phyloP scores from a whole-genome alignment of 441 rosid species.

The Bocquillonia castaneifolia region DNA sequence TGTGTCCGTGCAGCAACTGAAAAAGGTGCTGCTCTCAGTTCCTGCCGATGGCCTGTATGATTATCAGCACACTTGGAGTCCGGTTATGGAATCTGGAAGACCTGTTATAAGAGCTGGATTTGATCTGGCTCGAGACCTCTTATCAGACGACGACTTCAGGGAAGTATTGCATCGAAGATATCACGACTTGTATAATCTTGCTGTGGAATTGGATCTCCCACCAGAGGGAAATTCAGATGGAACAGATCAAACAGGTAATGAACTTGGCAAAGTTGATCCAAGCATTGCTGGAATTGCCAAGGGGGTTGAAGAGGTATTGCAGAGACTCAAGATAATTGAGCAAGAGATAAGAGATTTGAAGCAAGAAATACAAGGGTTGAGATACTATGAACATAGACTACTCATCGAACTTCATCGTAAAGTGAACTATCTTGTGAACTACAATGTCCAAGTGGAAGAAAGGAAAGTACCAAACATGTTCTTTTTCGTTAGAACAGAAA shows the following conservation, averaged over 20 bases:
- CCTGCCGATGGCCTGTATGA: slow-evolving; percentile 88
- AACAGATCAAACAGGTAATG: slow-evolving; percentile 37
- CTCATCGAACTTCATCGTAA: slow-evolving; percentile 82
- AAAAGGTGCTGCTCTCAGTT: slow-evolving; percentile 74
- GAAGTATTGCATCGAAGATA: slow-evolving; percentile 83
- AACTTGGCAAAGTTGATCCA: slow-evolving; percentile 62
- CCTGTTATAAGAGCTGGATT: slow-evolving; percentile 55
- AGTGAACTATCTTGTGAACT: slow-evolving; percentile 83
- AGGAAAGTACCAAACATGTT: slow-evolving; percentile 96
- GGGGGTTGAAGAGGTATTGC: slow-evolving; percentile 81
- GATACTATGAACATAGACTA: slow-evolving; percentile 83
- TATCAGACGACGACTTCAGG: slow-evolving; percentile 88
- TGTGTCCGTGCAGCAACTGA: slow-evolving; percentile 60
- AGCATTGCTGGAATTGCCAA: slow-evolving; percentile 80
- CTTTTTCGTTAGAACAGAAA: slow-evolving; percentile 69
- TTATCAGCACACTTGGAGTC: slow-evolving; percentile 89
- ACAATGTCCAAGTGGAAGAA: slow-evolving; percentile 72
- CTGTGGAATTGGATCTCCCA: slow-evolving; percentile 76
- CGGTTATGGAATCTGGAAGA: slow-evolving; percentile 62
- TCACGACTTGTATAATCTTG: slow-evolving; percentile 78
- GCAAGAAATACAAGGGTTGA: slow-evolving; percentile 92
- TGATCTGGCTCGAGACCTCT: slow-evolving; percentile 79
- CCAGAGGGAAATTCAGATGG: slow-evolving; percentile 49
- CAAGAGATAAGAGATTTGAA: slow-evolving; percentile 91
- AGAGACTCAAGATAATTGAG: slow-evolving; percentile 86